Conservation (phyloP, 2,329 filamentous ascomycete species). For the Pseudogymnoascus sp. region DNA sequence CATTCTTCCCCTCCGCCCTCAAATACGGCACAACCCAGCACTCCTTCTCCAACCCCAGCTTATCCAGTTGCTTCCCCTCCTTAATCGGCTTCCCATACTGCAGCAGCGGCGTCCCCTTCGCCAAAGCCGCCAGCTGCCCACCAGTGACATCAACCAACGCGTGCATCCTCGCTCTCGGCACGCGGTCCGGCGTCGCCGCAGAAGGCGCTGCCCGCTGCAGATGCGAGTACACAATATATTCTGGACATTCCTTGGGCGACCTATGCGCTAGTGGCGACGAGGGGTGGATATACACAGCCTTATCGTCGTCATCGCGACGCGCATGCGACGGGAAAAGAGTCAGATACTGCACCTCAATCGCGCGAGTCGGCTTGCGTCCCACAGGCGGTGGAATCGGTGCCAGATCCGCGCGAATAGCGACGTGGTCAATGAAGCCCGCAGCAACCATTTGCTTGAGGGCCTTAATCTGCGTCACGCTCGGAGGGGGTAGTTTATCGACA, state of each 20-base stretch:
- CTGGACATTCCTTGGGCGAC: slow-evolving; percentile 65
- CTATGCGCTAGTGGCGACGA: slow-evolving; percentile 69
- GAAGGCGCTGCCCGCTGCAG: slow-evolving; percentile 60
- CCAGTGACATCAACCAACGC: slow-evolving; percentile 72
- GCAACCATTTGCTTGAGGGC: slow-evolving; percentile 86
- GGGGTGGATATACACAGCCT: slow-evolving; percentile 80
- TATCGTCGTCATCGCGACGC: slow-evolving; percentile 41
- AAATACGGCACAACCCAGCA: slow-evolving; percentile 79
- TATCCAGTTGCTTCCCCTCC: slow-evolving; percentile 51
- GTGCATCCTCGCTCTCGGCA: slow-evolving; percentile 77
- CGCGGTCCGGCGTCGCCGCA: slow-evolving; percentile 40
- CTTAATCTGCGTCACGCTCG: slow-evolving; percentile 60
- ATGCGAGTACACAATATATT: slow-evolving; percentile 80
- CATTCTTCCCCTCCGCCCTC: slow-evolving; percentile 56
- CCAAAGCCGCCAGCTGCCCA: slow-evolving; percentile 66
- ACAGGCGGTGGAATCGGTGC: slow-evolving; percentile 62
- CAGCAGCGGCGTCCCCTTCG: slow-evolving; percentile 76
- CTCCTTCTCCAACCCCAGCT: slow-evolving; percentile 49
- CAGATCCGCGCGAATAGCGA: slow-evolving; percentile 87
- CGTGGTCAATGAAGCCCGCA: slow-evolving; percentile 86
- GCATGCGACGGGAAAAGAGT: slow-evolving; percentile 65
- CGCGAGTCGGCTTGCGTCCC: slow-evolving; percentile 64
- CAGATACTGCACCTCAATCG: slow-evolving; percentile 86
- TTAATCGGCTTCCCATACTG: slow-evolving; percentile 87
- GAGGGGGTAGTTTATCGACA: slow-evolving; percentile 48